These are phyloP conservation scores for Albugo laibachii DNA, from an alignment of 352 stramenopile genomes.

Conservation along the genomic window DNA sequence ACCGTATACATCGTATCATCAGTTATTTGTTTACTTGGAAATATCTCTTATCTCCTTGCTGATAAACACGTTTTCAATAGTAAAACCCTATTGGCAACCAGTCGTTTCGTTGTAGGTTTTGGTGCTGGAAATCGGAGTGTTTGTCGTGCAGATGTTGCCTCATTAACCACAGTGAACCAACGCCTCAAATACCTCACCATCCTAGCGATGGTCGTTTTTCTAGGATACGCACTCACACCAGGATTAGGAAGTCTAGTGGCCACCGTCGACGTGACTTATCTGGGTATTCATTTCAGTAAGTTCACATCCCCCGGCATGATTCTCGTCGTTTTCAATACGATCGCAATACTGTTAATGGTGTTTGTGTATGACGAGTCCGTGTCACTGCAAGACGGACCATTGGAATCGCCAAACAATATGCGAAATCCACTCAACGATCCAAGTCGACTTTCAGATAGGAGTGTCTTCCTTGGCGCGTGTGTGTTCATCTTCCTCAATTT, in stretches of 20 bases:
- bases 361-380: constrained; percentile 29
- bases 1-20: constrained; percentile 27
- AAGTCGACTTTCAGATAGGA: constrained; percentile 12
- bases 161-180: constrained; percentile 33
- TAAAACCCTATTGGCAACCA: constrained; percentile 19
- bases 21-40: constrained; percentile 22
- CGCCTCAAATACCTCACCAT: constrained; percentile 39
- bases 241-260: constrained; percentile 30
- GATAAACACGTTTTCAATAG: constrained; percentile 18
- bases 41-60: constrained; percentile 33
- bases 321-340: constrained; percentile 22
- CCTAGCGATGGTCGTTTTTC: constrained; percentile 45
- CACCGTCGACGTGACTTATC: constrained; percentile 16
- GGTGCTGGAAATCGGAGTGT: constrained; percentile 49
- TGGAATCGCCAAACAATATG: neutral
- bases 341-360: constrained; percentile 22
- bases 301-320: constrained; percentile 36
- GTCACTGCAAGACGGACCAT: constrained; percentile 18
- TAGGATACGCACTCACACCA: constrained; percentile 48
- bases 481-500: constrained; percentile 56
- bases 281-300: constrained; percentile 25
- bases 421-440: constrained; percentile 1
- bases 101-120: constrained; percentile 46
- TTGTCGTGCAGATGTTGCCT: constrained; percentile 43
- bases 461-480: constrained; percentile 18